These are phyloP conservation scores for Globisporangium alternatum DNA, from an alignment of 352 stramenopile genomes.

Conservation along the genomic window DNA sequence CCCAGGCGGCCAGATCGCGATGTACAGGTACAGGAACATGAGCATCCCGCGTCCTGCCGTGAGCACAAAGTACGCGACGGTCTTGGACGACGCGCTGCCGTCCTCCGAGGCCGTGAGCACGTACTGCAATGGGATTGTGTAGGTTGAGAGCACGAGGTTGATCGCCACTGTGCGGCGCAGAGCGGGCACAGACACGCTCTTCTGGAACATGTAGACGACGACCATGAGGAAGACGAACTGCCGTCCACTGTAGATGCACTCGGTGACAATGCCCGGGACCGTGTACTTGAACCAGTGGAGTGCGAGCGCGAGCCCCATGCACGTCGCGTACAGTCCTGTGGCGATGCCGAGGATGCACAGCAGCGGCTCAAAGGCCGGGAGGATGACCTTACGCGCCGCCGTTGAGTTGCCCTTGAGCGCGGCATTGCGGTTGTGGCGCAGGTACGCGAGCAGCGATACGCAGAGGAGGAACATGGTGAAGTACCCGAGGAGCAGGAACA, in stretches of 20 bases:
- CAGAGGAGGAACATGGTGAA: slow-evolving; percentile 9
- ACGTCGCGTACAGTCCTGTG: neutral
- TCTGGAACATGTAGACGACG: slow-evolving; percentile 15
- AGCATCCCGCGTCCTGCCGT: slow-evolving; percentile 8
- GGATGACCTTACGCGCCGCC: slow-evolving; percentile 42
- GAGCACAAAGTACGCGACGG: slow-evolving; percentile 8
- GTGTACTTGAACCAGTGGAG: slow-evolving; percentile 9
- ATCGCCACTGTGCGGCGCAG: slow-evolving; percentile 19
- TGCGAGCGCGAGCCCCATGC: slow-evolving; percentile 1
- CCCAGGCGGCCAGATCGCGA: slow-evolving; percentile 33
- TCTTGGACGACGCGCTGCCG: slow-evolving; percentile 6
- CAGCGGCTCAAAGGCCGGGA: slow-evolving; percentile 67
- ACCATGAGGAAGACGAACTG: slow-evolving; percentile 22
- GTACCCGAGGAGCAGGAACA: slow-evolving; percentile 7
- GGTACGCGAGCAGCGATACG: slow-evolving; percentile 32
- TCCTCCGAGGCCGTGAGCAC: slow-evolving; percentile 13
- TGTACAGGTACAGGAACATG: slow-evolving; percentile 37
- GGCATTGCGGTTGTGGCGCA: slow-evolving; percentile 40
- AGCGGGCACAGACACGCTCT: slow-evolving; percentile 15
- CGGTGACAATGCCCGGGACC: slow-evolving; percentile 9
- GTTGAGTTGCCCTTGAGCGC: slow-evolving; percentile 32
- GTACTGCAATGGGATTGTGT: slow-evolving; percentile 33
- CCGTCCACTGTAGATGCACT: slow-evolving; percentile 23
- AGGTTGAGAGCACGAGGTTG: slow-evolving; percentile 18
- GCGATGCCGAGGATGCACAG: slow-evolving; percentile 29